Evolutionary conservation across 2,329 filamentous ascomycete species (phyloP), one percentile per base, ranked within the genome.

Genomic region (Apiospora aurea): DNA sequence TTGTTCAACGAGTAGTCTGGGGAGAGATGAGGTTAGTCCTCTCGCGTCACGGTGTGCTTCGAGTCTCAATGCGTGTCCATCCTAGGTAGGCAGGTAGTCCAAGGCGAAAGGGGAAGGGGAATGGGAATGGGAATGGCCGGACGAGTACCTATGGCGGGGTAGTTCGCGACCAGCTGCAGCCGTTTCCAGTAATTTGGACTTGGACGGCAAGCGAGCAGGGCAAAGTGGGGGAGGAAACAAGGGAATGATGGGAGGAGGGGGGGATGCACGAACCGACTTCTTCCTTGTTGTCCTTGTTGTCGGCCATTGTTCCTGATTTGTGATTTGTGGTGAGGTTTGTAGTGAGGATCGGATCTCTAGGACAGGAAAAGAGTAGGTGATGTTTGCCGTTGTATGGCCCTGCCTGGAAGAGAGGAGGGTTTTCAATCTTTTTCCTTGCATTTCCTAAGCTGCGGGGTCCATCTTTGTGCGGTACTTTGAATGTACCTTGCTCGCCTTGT

Each of bases 1-100:
- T 97, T 96, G 84, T 91, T 94, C 83, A 98, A 91, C 77, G 93
- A 90, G 87, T 97, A 95, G 83, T 97, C 94, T 97, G 78, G n/a
- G 67, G 11, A 38, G 5, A 21, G 24, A 11, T 29, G 11, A 47
- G 26, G 41, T 68, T n/a, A 68, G 66, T 68, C 29, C 13, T n/a
- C 6, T 21, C 29, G 57, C 34, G n/a, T n/a, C 4, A 5, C 34
- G 11, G 21, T 21, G 38, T 24, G 24, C 16, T 44, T 46, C n/a
- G 44, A 68, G 13, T 18, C 26, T 44, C 18, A 24, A 6, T 11
- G 64, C 29, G 66, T 46, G 66, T 68, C 43, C 26, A 11, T 38
- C 24, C 46, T n/a, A 16, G 41, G 41, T 43, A 43, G 41, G 41
- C 10, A 43, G 43, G 21, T 44, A 68, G 41, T 46, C 26, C 66